phyloP scores from a whole-genome alignment of 2,329 filamentous ascomycete species.

The Diaporthe velutina region DNA sequence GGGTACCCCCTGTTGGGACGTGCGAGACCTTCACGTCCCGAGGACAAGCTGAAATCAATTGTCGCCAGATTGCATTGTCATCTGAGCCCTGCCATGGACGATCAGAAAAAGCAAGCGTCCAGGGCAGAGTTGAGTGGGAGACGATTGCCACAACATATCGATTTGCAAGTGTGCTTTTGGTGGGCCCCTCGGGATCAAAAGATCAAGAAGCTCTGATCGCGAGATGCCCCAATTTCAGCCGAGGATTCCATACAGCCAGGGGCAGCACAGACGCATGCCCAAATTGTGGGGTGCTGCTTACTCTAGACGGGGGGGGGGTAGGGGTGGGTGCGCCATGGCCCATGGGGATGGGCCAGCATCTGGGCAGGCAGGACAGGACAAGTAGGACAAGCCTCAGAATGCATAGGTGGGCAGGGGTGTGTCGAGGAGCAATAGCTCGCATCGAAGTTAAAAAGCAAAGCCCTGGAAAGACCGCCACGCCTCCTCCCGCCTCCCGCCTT shows the following conservation, averaged over 20 bases:
- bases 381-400: constrained; percentile 22
- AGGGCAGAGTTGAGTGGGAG: not conserved
- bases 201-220: constrained; percentile 31
- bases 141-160: not conserved
- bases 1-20: constrained; percentile 22
- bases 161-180: not conserved
- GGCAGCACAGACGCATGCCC: constrained; percentile 32
- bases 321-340: not conserved
- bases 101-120: not conserved
- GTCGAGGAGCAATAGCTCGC: constrained; percentile 10
- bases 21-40: constrained; percentile 13
- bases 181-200: constrained; percentile 20
- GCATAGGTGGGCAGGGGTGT: constrained; percentile 9
- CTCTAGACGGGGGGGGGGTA: not conserved
- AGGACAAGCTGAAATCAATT: constrained; percentile 19
- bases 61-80: constrained; percentile 9
- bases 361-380: constrained; percentile 2
- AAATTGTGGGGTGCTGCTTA: constrained; percentile 34
- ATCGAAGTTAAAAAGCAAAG: constrained; percentile 19
- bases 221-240: constrained; percentile 34
- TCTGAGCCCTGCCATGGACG: not conserved
- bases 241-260: constrained; percentile 29
- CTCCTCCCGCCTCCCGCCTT: not conserved
- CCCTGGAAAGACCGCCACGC: not conserved
- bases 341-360: constrained; percentile 7